Percentiles rank a stretch among this genome's conserved stretches.
Conservation (phyloP, 768 basidiomycete genomes). For the Symmetrospora coprosmae region DNA sequence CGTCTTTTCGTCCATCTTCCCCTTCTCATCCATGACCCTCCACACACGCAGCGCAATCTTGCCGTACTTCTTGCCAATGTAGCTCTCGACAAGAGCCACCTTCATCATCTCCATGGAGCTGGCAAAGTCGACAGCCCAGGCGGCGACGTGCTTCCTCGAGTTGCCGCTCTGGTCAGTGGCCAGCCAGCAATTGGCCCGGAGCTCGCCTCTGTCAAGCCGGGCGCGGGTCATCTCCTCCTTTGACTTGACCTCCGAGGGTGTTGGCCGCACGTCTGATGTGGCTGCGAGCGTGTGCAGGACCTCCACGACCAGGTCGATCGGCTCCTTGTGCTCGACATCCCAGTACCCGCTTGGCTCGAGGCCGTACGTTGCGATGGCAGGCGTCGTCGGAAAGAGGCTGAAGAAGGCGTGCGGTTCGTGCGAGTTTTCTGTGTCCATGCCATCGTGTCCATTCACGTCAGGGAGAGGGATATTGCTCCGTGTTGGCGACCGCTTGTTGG, state of each 20-base stretch:
- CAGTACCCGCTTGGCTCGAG: not conserved
- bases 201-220: not conserved
- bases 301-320: slow-evolving; percentile 10
- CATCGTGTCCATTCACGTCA: not conserved
- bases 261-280: not conserved
- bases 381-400: not conserved
- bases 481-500: slow-evolving; percentile 1
- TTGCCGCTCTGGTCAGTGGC: not conserved
- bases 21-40: slow-evolving; percentile 19
- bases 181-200: slow-evolving; percentile 2
- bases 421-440: not conserved
- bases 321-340: not conserved
- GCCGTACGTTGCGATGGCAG: not conserved
- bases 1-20: slow-evolving; percentile 24
- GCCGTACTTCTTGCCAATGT: slow-evolving; percentile 1
- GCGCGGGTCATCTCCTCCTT: not conserved
- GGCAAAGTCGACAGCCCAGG: slow-evolving; percentile 12
- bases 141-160: not conserved
- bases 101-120: slow-evolving; percentile 1
- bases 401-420: not conserved
- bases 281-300: not conserved
- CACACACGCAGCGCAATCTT: slow-evolving; percentile 18
- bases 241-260: no score
- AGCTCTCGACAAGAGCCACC: not conserved
- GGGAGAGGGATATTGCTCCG: slow-evolving; percentile 1